A percentile compares a stretch with the other conserved stretches of the same genome.
Conservation (phyloP, 352 stramenopile genomes). For the Blastocystis hominis region DNA sequence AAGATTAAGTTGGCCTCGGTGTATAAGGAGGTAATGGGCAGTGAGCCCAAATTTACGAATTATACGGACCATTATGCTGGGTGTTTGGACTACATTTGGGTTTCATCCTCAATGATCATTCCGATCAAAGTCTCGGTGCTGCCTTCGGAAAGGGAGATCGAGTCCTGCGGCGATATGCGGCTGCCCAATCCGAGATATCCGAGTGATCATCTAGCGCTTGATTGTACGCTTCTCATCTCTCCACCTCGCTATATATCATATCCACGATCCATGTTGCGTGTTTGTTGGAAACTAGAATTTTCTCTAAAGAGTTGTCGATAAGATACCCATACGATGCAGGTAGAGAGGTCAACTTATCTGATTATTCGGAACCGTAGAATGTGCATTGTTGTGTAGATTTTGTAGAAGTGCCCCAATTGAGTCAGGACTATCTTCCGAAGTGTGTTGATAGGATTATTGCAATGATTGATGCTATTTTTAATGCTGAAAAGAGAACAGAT, state of each 20-base stretch:
- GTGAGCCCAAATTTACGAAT: conserved; percentile 93
- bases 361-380: not conserved
- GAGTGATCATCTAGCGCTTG: conserved; percentile 80
- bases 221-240: conserved; percentile 20
- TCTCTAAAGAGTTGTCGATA: too few relatives aligned
- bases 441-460: not conserved
- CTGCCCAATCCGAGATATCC: conserved; percentile 87
- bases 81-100: conserved; percentile 95
- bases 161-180: conserved; percentile 74
- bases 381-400: not conserved
- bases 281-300: not conserved
- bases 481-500: not conserved
- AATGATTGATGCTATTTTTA: not conserved
- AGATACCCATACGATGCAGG: not conserved
- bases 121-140: conserved; percentile 83
- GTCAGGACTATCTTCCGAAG: not conserved
- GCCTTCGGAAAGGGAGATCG: conserved; percentile 77
- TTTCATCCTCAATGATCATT: conserved; percentile 79
- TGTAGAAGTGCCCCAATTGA: not conserved
- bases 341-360: not conserved
- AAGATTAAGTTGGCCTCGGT: conserved; percentile 81
- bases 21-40: conserved; percentile 84
- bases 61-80: conserved; percentile 89
- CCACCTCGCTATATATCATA: not conserved
- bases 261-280: not conserved